Evolutionary conservation across 306 rosid species (phyloP).

Genomic region (Medicago arabica): DNA sequence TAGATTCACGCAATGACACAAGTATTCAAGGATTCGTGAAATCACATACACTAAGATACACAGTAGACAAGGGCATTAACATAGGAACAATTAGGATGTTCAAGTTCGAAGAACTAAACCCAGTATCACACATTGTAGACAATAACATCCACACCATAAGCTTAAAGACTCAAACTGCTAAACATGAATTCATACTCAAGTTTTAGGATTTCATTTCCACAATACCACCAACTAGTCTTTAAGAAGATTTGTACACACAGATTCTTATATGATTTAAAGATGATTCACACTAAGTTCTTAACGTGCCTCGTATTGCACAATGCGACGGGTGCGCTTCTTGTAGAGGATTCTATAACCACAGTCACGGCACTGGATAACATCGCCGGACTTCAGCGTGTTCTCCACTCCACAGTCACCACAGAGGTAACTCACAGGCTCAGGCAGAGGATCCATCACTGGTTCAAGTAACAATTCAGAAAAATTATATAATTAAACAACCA

Average conservation of each 20-base stretch:
- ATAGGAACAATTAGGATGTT: too few species aligned
- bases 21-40: too few species aligned
- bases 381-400: slow-evolving; percentile 82
- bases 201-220: too few species aligned
- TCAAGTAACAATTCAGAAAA: background rate
- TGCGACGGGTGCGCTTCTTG: slow-evolving; percentile 90
- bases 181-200: too few species aligned
- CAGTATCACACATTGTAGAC: too few species aligned
- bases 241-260: background rate
- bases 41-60: too few species aligned
- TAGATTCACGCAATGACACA: too few species aligned
- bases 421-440: slow-evolving; percentile 1
- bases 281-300: background rate
- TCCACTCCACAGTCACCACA: slow-evolving; percentile 90
- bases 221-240: background rate
- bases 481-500: background rate
- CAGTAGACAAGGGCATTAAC: too few species aligned
- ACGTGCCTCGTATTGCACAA: slow-evolving; percentile 13
- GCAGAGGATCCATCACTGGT: background rate
- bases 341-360: slow-evolving; percentile 94
- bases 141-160: too few species aligned
- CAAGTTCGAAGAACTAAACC: too few species aligned
- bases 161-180: too few species aligned
- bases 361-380: slow-evolving; percentile 94
- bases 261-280: background rate